Evolutionary conservation across 768 basidiomycete genomes (phyloP), one percentile per base, ranked within the genome.

Genomic region (Dendrothele bispora): DNA sequence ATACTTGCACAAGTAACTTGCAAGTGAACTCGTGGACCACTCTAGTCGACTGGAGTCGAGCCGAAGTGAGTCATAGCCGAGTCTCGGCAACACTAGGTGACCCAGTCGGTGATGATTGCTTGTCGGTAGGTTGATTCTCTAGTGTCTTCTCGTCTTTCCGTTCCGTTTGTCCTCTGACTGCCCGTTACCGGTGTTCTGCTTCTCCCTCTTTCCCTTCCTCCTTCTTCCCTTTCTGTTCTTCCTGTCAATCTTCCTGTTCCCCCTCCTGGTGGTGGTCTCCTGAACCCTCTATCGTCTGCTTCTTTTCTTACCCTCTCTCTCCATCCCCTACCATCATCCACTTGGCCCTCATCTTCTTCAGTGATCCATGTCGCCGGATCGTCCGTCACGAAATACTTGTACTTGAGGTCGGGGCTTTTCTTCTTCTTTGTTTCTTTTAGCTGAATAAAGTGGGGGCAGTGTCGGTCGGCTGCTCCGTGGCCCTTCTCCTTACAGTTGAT

Each of bases 381-480:
- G 17, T 41, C 40, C 24, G 27, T 38, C n/a, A 35, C 28, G 35
- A 35, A 61, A 35, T 46, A 61, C 10, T 42, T 46, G 39, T 59
- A 59, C n/a, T 53, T 52, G 1, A 50, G 49, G 4, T 56, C 57
- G 3, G 51, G 53, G 21, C 51, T 39, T 3, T 50, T 39, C 12
- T 43, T 49, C 10, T 53, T 43, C 17, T 48, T 26, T 6, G 22
- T 43, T 22, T 46, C 40, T 8, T 57, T 18, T 15, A 43, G 39
- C 15, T 40, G 39, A 4, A n/a, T 6, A 48, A 62, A 62, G 0
- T 45, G 22, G 0, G 63, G 61, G 50, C 65, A 67, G 0, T 5
- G 7, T 1, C 61, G 24, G 44, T 65, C 60, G 32, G 60, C 64
- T 0, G 66, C 51, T 1, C 62, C 60, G 40, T 70, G 68, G 1